A percentile compares a stretch with the other conserved stretches of the same genome.
These are phyloP conservation scores for Delonix regia DNA, from an alignment of 306 rosid species.

Conservation along the genomic window DNA sequence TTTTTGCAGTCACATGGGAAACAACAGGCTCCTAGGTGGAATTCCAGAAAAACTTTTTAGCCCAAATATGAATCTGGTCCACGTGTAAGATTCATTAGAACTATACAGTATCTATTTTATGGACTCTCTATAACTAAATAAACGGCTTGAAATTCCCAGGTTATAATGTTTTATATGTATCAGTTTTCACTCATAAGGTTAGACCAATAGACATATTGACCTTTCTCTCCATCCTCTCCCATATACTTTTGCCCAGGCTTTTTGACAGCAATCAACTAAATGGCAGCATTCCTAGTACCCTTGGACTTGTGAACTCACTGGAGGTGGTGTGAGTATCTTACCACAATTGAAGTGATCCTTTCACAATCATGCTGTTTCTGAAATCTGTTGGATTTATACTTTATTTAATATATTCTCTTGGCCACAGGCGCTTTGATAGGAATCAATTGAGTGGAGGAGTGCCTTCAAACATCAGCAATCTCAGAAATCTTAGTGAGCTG, in stretches of 20 bases:
- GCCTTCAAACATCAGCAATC: conserved; percentile 50
- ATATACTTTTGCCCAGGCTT: conserved; percentile 52
- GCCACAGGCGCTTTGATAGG: conserved; percentile 63
- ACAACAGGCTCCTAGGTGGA: conserved; percentile 45
- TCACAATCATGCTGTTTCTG: conserved; percentile 5
- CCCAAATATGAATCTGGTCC: conserved; percentile 51
- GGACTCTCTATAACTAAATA: not conserved
- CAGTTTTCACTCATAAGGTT: not conserved
- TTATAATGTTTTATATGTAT: not conserved
- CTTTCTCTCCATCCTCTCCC: conserved; percentile 1
- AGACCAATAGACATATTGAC: not conserved
- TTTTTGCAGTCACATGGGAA: conserved; percentile 67
- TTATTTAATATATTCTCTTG: conserved; percentile 31
- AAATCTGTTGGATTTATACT: conserved; percentile 12
- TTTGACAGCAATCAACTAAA: conserved; percentile 50
- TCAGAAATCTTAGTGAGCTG: conserved; percentile 52
- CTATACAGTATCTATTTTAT: not conserved
- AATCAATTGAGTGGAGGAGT: conserved; percentile 49
- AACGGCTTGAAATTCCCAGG: conserved; percentile 21
- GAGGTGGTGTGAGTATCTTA: conserved; percentile 68
- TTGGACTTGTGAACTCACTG: conserved; percentile 46
- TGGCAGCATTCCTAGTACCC: conserved; percentile 55
- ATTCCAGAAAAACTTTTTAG: conserved; percentile 56
- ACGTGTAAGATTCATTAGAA: conserved; percentile 58
- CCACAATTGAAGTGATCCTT: conserved; percentile 18